Evolutionary conservation across 176 grass and related monocot species (phyloP).

Genomic region (Eragrostis nindensis): DNA sequence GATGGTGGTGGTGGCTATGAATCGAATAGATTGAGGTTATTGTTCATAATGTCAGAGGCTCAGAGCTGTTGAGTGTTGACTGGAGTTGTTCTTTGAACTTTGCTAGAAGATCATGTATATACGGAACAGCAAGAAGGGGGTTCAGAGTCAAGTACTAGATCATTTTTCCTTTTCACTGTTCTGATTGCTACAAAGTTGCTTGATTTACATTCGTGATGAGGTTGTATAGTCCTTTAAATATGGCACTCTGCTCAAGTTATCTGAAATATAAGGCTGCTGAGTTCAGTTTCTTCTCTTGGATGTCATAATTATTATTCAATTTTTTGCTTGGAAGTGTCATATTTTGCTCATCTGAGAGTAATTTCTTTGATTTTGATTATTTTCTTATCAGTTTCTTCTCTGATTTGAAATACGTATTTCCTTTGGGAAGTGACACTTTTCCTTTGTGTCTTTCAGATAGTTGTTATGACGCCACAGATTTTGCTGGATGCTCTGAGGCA

Average conservation of each 20-base stretch:
- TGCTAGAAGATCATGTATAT: background rate
- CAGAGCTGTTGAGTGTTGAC: background rate
- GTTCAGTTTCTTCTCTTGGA: constrained; percentile 19
- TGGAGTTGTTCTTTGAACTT: constrained; percentile 11
- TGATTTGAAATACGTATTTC: constrained; percentile 22
- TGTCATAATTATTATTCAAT: background rate
- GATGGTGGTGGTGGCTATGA: background rate
- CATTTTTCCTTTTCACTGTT: background rate
- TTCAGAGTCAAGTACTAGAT: background rate
- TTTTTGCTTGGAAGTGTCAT: background rate
- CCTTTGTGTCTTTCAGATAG: constrained; percentile 42
- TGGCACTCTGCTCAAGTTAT: background rate
- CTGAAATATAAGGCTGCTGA: background rate
- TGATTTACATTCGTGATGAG: background rate
- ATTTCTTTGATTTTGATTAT: no score
- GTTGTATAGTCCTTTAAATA: background rate
- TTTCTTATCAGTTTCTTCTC: background rate
- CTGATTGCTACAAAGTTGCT: constrained; percentile 2
- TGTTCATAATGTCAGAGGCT: background rate
- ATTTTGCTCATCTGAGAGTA: background rate
- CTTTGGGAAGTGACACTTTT: background rate
- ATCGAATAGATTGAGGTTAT: background rate
- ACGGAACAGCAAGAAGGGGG: background rate
- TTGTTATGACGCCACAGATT: constrained; percentile 69
- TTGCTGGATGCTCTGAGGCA: constrained; percentile 63